These are phyloP conservation scores for Peronospora tabacina DNA, from an alignment of 352 stramenopile genomes.

Conservation along the genomic window DNA sequence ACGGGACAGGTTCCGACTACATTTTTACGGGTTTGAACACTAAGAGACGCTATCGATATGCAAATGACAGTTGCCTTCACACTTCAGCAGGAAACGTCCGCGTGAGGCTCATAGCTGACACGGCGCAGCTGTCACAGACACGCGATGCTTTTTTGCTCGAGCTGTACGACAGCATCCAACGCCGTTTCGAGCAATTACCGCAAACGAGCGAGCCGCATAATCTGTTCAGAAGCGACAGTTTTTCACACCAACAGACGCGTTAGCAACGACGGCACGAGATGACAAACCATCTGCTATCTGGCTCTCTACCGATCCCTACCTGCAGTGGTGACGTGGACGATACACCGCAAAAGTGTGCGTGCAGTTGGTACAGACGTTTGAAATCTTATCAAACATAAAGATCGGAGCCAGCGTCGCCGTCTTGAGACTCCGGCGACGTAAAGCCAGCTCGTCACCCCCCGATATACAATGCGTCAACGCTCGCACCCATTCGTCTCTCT, in stretches of 20 bases:
- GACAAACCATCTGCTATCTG: slow-evolving; percentile 16
- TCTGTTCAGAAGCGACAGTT: slow-evolving; percentile 24
- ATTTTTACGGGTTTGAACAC: slow-evolving; percentile 5
- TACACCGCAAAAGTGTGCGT: slow-evolving; percentile 77
- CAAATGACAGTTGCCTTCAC: slow-evolving; percentile 4
- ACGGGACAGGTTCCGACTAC: slow-evolving; percentile 19
- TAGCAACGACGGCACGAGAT: slow-evolving; percentile 14
- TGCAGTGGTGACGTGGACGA: slow-evolving; percentile 75
- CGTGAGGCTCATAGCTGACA: slow-evolving; percentile 37
- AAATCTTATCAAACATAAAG: slow-evolving; percentile 84
- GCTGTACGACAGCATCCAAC: slow-evolving; percentile 70
- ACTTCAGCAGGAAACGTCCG: slow-evolving; percentile 25
- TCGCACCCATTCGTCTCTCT: slow-evolving; percentile 79
- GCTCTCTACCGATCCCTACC: slow-evolving; percentile 28
- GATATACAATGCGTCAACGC: slow-evolving; percentile 71
- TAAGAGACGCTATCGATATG: not conserved
- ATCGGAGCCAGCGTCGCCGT: slow-evolving; percentile 71
- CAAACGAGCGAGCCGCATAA: slow-evolving; percentile 78
- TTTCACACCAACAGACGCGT: slow-evolving; percentile 21
- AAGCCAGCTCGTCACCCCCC: slow-evolving; percentile 41
- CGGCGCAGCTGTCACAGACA: slow-evolving; percentile 63
- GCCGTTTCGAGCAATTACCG: slow-evolving; percentile 70
- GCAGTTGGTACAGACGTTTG: slow-evolving; percentile 81
- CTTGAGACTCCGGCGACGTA: slow-evolving; percentile 64
- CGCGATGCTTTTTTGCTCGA: slow-evolving; percentile 74